phyloP scores from a whole-genome alignment of 106 monocot species.

The Amphibolis antarctica region DNA sequence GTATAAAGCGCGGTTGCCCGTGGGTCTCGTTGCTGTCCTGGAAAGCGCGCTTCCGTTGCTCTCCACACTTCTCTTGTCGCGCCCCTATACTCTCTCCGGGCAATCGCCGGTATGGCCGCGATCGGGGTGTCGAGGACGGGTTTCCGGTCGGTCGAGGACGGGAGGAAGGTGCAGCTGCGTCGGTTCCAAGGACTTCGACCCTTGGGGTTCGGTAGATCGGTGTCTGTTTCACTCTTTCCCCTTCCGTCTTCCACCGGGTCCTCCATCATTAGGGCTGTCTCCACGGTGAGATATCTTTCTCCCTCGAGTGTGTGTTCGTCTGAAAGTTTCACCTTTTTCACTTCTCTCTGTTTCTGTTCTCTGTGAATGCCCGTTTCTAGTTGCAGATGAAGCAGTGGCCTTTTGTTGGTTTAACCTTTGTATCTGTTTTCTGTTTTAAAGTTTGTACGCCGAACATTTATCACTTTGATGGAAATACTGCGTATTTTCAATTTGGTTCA shows the following conservation, averaged over 20 bases:
- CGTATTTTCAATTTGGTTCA: no score
- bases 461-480: no score
- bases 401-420: no score
- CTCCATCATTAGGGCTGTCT: background rate
- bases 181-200: background rate
- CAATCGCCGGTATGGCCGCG: slow-evolving; percentile 9
- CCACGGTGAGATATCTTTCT: slow-evolving; percentile 5
- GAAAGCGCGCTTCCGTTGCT: background rate
- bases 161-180: no score
- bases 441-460: no score
- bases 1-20: no score
- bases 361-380: no score
- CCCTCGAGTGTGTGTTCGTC: no score
- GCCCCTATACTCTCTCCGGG: background rate
- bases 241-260: background rate
- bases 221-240: background rate
- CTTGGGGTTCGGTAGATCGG: background rate
- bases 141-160: background rate
- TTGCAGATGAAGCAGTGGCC: no score
- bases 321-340: no score
- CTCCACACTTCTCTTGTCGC: background rate
- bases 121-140: slow-evolving; percentile 1
- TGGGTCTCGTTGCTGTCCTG: background rate
- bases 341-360: no score
- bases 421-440: no score